Evolutionary conservation across 2,329 filamentous ascomycete genomes (phyloP), one percentile per base, ranked within the genome.

Genomic region (Colletotrichum sp.): DNA sequence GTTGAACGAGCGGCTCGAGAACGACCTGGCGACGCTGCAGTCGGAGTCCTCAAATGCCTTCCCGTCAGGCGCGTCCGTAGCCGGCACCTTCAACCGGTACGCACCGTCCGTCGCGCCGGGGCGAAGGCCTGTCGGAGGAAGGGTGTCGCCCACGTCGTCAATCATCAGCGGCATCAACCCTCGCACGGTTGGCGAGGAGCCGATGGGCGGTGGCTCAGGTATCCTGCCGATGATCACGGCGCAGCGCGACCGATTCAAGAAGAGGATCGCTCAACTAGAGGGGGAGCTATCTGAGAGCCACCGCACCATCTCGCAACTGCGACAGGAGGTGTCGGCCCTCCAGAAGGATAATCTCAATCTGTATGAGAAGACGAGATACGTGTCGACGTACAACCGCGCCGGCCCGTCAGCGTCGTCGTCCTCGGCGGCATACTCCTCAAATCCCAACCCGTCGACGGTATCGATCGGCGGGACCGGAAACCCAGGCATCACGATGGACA

Each of bases 151-250:
- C 0, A 99, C 97, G 1, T 99, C 96, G 6, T 99, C 96, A 24
- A 99, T 99, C 81, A 99, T 99, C 80, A 98, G 96, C 76, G 97
- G 97, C n/a, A 96, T 98, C 82, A 95, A 98, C 81, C 93, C 94
- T 26, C 90, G 92, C 59, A 88, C 87, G 57, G 87, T 86, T 64
- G 85, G 89, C 52, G 87, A 89, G 18, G 94, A 95, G 63, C 89
- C 93, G 10, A 90, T 93, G 71, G 94, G 94, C 36, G 90, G 95
- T 70, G 94, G 93, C 68, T 95, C 95, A 0, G 95, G 96, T 15
- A 98, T 99, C 78, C 88, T 99, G 28, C 98, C 97, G 39, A 99
- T 99, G 98, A 95, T 99, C 69, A 98, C 97, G 39, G 97, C 98
- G 3, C 98, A 99, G 86, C 94, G 97, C 77, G 97, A 99, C 86